Percentiles rank a stretch among this genome's conserved stretches.
Conservation (phyloP, 768 basidiomycete species). For the Lyophyllum atratum region DNA sequence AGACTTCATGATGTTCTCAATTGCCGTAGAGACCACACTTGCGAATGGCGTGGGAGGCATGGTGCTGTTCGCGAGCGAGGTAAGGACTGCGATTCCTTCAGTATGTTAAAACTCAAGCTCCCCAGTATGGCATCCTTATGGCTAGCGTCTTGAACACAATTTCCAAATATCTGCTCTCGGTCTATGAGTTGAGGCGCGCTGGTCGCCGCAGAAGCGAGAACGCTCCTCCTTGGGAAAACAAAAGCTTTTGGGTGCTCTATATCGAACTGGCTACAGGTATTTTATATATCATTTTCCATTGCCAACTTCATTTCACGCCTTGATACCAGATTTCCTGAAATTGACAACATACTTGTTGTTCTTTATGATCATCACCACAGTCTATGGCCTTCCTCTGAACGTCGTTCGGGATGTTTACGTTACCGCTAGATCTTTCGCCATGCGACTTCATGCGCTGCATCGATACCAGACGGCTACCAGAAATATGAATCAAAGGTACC, state of each 20-base stretch:
- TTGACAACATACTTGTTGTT: constrained; percentile 90
- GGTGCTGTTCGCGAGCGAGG: constrained; percentile 96
- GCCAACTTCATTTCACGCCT: constrained; percentile 9
- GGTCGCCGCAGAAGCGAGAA: constrained; percentile 77
- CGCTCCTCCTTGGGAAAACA: constrained; percentile 94
- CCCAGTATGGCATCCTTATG: constrained; percentile 85
- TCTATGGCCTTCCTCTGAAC: constrained; percentile 94
- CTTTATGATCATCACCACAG: constrained; percentile 91
- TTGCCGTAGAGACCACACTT: constrained; percentile 81
- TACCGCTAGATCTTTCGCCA: constrained; percentile 90
- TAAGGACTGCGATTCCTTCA: constrained; percentile 33
- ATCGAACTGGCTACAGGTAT: constrained; percentile 88
- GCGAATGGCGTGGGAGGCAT: constrained; percentile 83
- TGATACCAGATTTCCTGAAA: constrained; percentile 81
- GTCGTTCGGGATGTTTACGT: constrained; percentile 97
- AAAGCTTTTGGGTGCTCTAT: constrained; percentile 97
- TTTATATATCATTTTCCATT: constrained; percentile 22
- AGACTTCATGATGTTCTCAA: constrained; percentile 76
- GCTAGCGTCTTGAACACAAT: constrained; percentile 78
- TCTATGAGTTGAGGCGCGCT: constrained; percentile 82
- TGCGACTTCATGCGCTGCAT: constrained; percentile 82
- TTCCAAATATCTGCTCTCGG: constrained; percentile 80
- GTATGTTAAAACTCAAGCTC: constrained; percentile 7
- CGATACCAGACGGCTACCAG: constrained; percentile 93
- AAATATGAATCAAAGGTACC: constrained; percentile 96